phyloP scores from a whole-genome alignment of 176 grass and related monocot genomes.

The Phoenix roebelenii region DNA sequence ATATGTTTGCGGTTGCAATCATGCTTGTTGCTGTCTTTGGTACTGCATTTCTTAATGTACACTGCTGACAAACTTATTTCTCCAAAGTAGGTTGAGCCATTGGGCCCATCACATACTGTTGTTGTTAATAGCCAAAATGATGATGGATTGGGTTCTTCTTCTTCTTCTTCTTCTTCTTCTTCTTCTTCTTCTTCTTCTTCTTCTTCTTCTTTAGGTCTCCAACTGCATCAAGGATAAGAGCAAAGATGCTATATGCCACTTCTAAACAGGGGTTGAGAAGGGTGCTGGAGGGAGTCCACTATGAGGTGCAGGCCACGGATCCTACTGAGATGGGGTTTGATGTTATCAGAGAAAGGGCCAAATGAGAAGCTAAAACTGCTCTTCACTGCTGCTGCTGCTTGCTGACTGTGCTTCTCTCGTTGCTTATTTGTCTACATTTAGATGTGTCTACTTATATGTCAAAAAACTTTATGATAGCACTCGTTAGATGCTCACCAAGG shows the following conservation, averaged over 20 bases:
- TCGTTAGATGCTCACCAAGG: too few species aligned
- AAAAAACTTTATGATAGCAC: too few species aligned
- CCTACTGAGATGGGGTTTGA: neutral
- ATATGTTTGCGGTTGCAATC: neutral
- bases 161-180: neutral
- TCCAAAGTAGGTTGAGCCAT: too few species aligned
- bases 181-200: neutral
- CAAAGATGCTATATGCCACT: constrained; percentile 95
- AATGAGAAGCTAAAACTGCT: neutral
- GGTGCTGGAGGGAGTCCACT: constrained; percentile 30
- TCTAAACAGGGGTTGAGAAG: constrained; percentile 90
- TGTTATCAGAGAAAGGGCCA: constrained; percentile 1
- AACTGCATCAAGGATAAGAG: neutral
- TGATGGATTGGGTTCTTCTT: neutral
- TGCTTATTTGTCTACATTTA: too few species aligned
- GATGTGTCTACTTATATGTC: too few species aligned
- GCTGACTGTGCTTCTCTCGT: too few species aligned
- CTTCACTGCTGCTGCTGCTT: too few species aligned
- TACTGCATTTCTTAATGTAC: constrained; percentile 31
- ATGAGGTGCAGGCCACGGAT: neutral
- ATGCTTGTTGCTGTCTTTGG: constrained; percentile 30
- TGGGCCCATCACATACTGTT: too few species aligned
- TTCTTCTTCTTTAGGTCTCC: neutral
- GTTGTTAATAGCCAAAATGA: too few species aligned
- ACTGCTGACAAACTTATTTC: too few species aligned